Percentiles rank a stretch among this genome's conserved stretches.
Evolutionary conservation across 352 stramenopile species (phyloP).

Genomic region (Pythium aquatile): DNA sequence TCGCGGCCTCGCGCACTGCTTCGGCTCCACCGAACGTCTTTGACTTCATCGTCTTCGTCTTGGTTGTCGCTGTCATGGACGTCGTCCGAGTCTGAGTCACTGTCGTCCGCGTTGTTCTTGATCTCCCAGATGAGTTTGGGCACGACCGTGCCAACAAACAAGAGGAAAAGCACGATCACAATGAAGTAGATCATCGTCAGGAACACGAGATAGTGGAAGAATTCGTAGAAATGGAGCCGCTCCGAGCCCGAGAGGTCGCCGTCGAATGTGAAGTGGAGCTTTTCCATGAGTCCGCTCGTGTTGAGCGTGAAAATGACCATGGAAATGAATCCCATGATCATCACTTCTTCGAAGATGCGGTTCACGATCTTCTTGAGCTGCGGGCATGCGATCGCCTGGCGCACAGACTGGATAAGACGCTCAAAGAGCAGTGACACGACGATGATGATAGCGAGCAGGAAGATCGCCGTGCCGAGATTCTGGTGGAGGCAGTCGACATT

Average conservation of each 20-base stretch:
- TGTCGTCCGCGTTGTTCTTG: constrained; percentile 24
- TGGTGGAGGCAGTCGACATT: constrained; percentile 76
- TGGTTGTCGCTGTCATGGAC: constrained; percentile 12
- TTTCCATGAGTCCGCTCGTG: constrained; percentile 64
- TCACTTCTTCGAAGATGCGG: constrained; percentile 86
- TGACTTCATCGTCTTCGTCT: constrained; percentile 26
- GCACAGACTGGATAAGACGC: constrained; percentile 45
- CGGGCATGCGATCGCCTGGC: constrained; percentile 61
- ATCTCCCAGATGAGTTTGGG: constrained; percentile 76
- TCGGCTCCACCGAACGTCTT: constrained; percentile 17
- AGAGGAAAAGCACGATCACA: constrained; percentile 75
- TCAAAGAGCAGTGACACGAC: constrained; percentile 70
- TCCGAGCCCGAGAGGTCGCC: constrained; percentile 48
- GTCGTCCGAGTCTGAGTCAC: constrained; percentile 17
- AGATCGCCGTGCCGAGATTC: constrained; percentile 70
- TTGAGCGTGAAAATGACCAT: constrained; percentile 90
- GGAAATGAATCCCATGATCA: constrained; percentile 88
- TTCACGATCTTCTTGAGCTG: constrained; percentile 83
- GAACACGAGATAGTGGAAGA: constrained; percentile 91
- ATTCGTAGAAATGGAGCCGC: constrained; percentile 87
- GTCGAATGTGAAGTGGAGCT: constrained; percentile 40
- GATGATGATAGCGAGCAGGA: constrained; percentile 78
- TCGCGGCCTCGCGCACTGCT: constrained; percentile 8
- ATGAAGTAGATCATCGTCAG: constrained; percentile 90
- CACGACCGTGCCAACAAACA: constrained; percentile 83